phyloP scores from a whole-genome alignment of 805 yeast species.

The Ogataea pini region DNA sequence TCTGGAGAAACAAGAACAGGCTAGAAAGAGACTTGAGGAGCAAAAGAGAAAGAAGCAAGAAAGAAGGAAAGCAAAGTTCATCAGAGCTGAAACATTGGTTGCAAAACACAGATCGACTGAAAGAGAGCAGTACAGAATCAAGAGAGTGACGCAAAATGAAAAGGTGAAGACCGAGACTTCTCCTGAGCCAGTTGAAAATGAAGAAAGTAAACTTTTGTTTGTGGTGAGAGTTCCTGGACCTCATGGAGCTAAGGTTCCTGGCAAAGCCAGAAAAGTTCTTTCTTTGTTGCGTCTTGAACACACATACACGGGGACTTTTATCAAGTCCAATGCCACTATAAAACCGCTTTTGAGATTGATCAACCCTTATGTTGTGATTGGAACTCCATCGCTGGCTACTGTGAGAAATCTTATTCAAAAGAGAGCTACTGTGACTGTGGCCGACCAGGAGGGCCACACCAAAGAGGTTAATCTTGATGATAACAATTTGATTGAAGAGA shows the following conservation, averaged over 20 bases:
- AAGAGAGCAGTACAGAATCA: constrained; percentile 68
- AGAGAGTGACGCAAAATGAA: constrained; percentile 60
- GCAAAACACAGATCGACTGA: constrained; percentile 63
- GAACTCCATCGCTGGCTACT: constrained; percentile 71
- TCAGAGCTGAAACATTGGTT: constrained; percentile 74
- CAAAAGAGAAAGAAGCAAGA: constrained; percentile 45
- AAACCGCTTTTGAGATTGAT: constrained; percentile 65
- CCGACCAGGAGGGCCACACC: constrained; percentile 25
- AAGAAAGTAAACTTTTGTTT: constrained; percentile 53
- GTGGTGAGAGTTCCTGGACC: constrained; percentile 70
- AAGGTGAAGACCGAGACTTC: constrained; percentile 28
- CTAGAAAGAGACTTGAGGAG: constrained; percentile 50
- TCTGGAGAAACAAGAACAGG: constrained; percentile 69
- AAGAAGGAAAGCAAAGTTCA: constrained; percentile 52
- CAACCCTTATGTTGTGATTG: constrained; percentile 72
- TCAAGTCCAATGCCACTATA: constrained; percentile 60
- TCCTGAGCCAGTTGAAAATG: constrained; percentile 29
- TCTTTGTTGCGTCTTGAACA: constrained; percentile 59
- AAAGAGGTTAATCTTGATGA: constrained; percentile 61
- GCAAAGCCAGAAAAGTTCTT: constrained; percentile 60
- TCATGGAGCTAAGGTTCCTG: constrained; percentile 63
- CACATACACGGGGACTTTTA: constrained; percentile 69
- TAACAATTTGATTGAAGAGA: constrained; percentile 73
- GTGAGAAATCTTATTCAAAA: constrained; percentile 74
- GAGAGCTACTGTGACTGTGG: constrained; percentile 59